phyloP scores from a whole-genome alignment of 2,329 filamentous ascomycete genomes.

The Mycogone perniciosa region DNA sequence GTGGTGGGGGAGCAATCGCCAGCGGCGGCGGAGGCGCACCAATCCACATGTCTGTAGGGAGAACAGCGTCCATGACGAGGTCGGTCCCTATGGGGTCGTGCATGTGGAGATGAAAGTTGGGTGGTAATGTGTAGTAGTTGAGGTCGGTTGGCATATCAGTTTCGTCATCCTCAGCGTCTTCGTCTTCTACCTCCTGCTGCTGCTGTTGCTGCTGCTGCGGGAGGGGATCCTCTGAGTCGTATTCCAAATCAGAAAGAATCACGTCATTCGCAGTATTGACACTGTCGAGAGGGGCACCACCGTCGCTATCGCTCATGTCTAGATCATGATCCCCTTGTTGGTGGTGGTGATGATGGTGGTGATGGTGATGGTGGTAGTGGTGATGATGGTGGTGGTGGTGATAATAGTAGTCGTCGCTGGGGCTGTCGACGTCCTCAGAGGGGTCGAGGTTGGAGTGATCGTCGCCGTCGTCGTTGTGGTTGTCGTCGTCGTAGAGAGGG shows the following conservation, averaged over 20 bases:
- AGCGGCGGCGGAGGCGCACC: not conserved
- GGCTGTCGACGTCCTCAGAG: not conserved
- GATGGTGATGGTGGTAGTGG: not conserved
- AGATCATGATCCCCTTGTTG: constrained; percentile 23
- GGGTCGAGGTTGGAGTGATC: not conserved
- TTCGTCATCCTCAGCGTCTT: constrained; percentile 1
- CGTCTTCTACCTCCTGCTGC: not conserved
- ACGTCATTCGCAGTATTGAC: not conserved
- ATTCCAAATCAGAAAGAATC: not conserved
- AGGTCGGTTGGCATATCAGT: not conserved
- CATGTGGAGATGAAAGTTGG: no score
- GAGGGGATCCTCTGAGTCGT: not conserved
- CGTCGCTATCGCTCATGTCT: constrained; percentile 31
- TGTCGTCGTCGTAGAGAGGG: not conserved
- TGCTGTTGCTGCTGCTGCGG: not conserved
- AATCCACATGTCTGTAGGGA: no score
- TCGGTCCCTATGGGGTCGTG: no score
- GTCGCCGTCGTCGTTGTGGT: not conserved
- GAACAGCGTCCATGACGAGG: no score
- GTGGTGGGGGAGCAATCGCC: constrained; percentile 1
- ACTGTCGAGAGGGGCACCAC: constrained; percentile 23
- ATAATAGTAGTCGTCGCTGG: not conserved
- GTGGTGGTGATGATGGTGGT: constrained; percentile 1
- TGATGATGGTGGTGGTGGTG: not conserved
- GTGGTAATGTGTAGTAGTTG: not conserved